These are phyloP conservation scores for Fusarium graminum DNA, from an alignment of 2,329 filamentous ascomycete genomes.

Conservation along the genomic window DNA sequence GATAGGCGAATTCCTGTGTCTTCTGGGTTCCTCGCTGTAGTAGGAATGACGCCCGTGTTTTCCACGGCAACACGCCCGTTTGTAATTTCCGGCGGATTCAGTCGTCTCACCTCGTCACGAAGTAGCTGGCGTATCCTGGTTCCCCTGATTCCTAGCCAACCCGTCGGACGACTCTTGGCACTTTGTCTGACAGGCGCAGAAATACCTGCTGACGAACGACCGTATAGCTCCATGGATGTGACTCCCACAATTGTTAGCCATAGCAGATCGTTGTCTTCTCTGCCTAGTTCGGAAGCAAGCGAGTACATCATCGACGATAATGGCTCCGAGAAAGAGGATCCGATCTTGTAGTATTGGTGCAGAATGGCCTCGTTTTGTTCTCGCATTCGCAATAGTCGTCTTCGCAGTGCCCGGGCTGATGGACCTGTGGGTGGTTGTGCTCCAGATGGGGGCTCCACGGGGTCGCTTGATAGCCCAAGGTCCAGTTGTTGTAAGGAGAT, in stretches of 20 bases:
- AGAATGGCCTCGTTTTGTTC: constrained; percentile 82
- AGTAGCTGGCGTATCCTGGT: constrained; percentile 87
- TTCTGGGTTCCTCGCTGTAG: constrained; percentile 86
- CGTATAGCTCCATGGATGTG: constrained; percentile 92
- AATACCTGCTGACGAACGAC: constrained; percentile 84
- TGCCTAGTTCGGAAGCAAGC: constrained; percentile 91
- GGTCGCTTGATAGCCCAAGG: constrained; percentile 62
- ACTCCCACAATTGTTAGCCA: constrained; percentile 97
- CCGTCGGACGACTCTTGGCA: constrained; percentile 70
- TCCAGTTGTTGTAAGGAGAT: constrained; percentile 66
- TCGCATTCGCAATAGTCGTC: constrained; percentile 79
- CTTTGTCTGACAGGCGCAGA: constrained; percentile 70
- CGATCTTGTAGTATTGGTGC: constrained; percentile 85
- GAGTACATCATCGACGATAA: constrained; percentile 96
- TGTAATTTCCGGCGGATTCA: constrained; percentile 82
- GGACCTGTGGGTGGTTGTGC: constrained; percentile 71
- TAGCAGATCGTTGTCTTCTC: constrained; percentile 95
- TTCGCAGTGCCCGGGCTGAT: constrained; percentile 78
- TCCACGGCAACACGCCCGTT: constrained; percentile 74
- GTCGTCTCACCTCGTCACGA: constrained; percentile 90
- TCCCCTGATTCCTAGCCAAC: constrained; percentile 86
- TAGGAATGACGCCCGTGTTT: constrained; percentile 85
- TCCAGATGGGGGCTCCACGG: constrained; percentile 67
- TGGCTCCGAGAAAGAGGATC: constrained; percentile 93
- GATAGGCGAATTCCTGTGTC: constrained; percentile 93